Conservation (phyloP, 352 stramenopile genomes). For the Pythium chondricola region DNA sequence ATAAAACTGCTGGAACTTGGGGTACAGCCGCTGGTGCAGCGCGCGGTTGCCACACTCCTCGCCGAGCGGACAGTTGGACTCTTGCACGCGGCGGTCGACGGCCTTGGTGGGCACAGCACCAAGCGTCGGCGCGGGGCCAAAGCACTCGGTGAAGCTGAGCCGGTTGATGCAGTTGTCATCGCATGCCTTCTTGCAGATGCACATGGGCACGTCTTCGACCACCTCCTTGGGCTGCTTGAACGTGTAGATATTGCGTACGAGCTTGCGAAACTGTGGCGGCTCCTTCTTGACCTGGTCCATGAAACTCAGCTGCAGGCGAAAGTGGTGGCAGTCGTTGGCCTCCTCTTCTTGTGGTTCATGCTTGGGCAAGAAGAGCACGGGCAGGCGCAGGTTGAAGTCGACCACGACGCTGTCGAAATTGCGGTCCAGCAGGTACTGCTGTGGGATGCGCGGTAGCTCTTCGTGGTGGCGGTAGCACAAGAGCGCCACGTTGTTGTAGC, state of each 20-base stretch:
- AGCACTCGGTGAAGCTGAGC: constrained; percentile 90
- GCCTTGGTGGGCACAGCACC: constrained; percentile 32
- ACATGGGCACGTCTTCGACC: constrained; percentile 73
- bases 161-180: constrained; percentile 93
- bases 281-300: constrained; percentile 73
- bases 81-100: constrained; percentile 28
- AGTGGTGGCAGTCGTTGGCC: constrained; percentile 63
- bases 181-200: constrained; percentile 71
- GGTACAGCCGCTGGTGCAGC: constrained; percentile 78
- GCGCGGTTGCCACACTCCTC: constrained; percentile 89
- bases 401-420: constrained; percentile 65
- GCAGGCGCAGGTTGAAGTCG: constrained; percentile 69
- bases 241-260: constrained; percentile 78
- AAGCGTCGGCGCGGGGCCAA: constrained; percentile 54
- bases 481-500: constrained; percentile 90
- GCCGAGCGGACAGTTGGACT: constrained; percentile 89
- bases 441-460: constrained; percentile 73
- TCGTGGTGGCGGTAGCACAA: constrained; percentile 87
- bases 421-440: constrained; percentile 57
- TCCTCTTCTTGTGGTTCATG: constrained; percentile 42
- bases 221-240: constrained; percentile 78
- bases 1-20: constrained; percentile 68
- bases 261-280: constrained; percentile 68
- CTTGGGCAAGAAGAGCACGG: constrained; percentile 76
- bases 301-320: constrained; percentile 57